A percentile compares a stretch with the other conserved stretches of the same genome.
Evolutionary conservation across 1,284 basidiomycete genomes (phyloP).

Genomic region (Rhodotorula sp.): DNA sequence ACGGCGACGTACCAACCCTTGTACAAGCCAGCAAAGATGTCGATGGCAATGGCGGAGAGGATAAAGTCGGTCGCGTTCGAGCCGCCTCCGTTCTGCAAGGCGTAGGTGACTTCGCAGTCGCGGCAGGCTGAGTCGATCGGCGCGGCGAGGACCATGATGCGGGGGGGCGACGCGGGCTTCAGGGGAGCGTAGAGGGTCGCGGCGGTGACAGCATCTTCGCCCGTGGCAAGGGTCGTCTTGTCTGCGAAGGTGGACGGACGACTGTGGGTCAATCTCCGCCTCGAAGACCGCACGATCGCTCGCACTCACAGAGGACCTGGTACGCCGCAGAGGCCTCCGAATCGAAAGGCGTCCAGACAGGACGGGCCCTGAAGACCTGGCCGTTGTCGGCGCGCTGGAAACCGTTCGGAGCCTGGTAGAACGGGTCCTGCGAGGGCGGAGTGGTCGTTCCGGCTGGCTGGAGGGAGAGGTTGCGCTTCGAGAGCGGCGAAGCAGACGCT

Average conservation of each 20-base stretch:
- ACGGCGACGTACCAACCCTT: slow-evolving; percentile 15
- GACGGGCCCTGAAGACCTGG: background rate
- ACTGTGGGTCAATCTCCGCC: too few species aligned
- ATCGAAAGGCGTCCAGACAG: slow-evolving; percentile 11
- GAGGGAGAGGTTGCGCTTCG: background rate
- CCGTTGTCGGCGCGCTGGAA: background rate
- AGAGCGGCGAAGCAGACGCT: background rate
- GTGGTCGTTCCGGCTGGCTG: background rate
- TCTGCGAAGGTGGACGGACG: background rate
- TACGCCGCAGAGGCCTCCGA: background rate
- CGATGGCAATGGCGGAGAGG: slow-evolving; percentile 1
- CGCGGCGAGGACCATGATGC: slow-evolving; percentile 6
- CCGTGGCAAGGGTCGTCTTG: slow-evolving; percentile 1
- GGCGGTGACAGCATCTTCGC: background rate
- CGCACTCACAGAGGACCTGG: slow-evolving; percentile 5
- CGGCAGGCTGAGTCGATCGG: slow-evolving; percentile 9
- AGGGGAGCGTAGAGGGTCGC: slow-evolving; percentile 2
- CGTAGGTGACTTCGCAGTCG: slow-evolving; percentile 1
- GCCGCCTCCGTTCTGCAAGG: slow-evolving; percentile 2
- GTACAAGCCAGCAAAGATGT: background rate
- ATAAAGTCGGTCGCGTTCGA: background rate
- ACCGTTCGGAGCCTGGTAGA: background rate
- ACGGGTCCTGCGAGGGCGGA: slow-evolving; percentile 5
- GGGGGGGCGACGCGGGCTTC: slow-evolving; percentile 4
- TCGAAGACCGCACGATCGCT: too few species aligned